These are phyloP conservation scores for Talaromyces sp. DNA, from an alignment of 2,329 filamentous ascomycete genomes.

Conservation along the genomic window DNA sequence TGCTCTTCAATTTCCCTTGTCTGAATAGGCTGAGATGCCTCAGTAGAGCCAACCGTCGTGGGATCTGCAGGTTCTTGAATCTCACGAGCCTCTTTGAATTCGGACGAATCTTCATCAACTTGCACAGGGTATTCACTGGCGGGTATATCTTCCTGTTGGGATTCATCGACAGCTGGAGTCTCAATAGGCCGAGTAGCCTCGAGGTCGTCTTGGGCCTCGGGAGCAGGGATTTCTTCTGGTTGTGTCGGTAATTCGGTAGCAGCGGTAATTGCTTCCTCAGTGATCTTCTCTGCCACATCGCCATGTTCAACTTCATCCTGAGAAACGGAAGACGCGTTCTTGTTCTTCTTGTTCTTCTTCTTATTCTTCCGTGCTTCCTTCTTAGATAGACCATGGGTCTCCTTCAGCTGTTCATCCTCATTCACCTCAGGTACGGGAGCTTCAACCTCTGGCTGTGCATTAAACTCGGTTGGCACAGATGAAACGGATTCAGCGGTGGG, in stretches of 20 bases:
- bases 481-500: neutral
- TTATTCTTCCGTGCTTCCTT: constrained; percentile 20
- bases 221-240: neutral
- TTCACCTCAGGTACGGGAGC: neutral
- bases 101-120: neutral
- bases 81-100: constrained; percentile 3
- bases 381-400: constrained; percentile 11
- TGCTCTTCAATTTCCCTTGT: neutral
- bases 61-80: neutral
- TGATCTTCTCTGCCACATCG: neutral
- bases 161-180: neutral
- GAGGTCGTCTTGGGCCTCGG: neutral
- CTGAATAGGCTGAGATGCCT: neutral
- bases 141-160: neutral
- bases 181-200: neutral
- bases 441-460: neutral
- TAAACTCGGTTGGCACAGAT: neutral
- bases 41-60: neutral
- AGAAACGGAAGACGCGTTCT: constrained; percentile 10
- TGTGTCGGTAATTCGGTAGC: neutral
- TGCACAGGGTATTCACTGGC: neutral
- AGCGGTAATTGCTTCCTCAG: neutral
- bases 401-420: constrained; percentile 8
- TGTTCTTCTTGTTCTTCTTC: constrained; percentile 21
- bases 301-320: neutral